phyloP scores from a whole-genome alignment of 352 stramenopile species.

The Phytopythium oedochilum region DNA sequence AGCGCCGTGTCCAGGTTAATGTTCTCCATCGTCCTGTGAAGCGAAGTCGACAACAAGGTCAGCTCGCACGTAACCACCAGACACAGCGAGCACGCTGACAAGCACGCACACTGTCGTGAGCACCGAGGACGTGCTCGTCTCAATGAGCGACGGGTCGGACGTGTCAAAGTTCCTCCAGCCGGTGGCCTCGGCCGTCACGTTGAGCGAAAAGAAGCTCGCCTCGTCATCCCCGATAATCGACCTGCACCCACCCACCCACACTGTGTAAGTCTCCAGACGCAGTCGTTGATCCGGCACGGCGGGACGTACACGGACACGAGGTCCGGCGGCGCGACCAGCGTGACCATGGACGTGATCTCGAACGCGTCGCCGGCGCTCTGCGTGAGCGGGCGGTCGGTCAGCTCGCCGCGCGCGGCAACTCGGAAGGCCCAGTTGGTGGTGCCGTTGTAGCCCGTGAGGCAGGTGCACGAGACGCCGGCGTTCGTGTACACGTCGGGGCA shows the following conservation, averaged over 20 bases:
- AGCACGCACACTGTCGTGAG: conserved; percentile 31
- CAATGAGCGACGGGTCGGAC: conserved; percentile 29
- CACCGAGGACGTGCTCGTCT: conserved; percentile 24
- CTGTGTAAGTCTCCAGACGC: background rate
- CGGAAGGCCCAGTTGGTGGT: conserved; percentile 39
- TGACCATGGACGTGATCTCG: conserved; percentile 39
- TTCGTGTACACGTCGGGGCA: conserved; percentile 41
- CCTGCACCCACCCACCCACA: conserved; percentile 1
- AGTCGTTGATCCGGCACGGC: background rate
- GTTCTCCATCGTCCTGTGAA: conserved; percentile 29
- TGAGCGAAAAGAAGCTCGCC: conserved; percentile 16
- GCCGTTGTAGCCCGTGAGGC: conserved; percentile 35
- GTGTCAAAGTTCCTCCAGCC: conserved; percentile 33
- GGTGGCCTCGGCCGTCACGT: conserved; percentile 34
- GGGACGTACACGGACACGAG: conserved; percentile 20
- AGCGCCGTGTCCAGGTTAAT: conserved; percentile 30
- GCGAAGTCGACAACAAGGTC: background rate
- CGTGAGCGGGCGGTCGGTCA: conserved; percentile 25
- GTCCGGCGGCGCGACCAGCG: conserved; percentile 33
- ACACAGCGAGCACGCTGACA: background rate
- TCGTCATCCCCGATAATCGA: conserved; percentile 21
- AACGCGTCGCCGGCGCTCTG: conserved; percentile 29
- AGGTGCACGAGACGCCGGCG: conserved; percentile 51
- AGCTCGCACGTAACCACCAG: background rate
- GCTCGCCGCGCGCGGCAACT: conserved; percentile 15